Base-by-base conservation (phyloP, 768 basidiomycete genomes). In the Gelatoporia subvermispora region DNA sequence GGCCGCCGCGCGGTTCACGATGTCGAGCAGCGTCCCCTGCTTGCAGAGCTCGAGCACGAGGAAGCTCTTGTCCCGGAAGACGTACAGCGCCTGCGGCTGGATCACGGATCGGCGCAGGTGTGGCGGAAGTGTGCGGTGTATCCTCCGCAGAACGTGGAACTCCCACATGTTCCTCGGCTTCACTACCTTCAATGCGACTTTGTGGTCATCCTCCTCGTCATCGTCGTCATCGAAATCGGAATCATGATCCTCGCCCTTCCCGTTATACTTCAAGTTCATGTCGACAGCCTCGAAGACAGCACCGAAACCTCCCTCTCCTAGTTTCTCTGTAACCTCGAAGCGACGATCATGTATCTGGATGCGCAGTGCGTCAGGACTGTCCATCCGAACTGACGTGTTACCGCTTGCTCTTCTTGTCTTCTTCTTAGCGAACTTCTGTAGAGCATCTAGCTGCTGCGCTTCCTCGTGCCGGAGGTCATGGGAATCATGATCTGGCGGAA, bases 261-360 rank as follows among this genome's bases (percentile, higher is more conserved):
- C 79, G 74, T 10, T 76, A 67, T 17, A 56, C 57, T 22, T 45
- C 49, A 43, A 40, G 35, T 50, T 49, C 60, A 72, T 45, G 60
- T 84, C 77, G 47, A 77, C 76, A 3, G 88, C 90, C 52, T 85
- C 79, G 72, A 95, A 99, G n/a, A 99, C 96, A 3, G 86, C 79
- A 2, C 95, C 96, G 58, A 95, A 99, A 0, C 94, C 92, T 4
- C 96, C 96, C 68, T 99, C 96, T 16, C 96, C 96, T 20, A 99
- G 75, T 65, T 98, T 99, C 52, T 87, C 87, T 3, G 75, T 69
- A 3, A 97, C 81, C 45, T 77, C 77, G 60, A 88, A 92, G 45
- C 71, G 71, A 49, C 76, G 78, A 3, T 75, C 84, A 39, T 74
- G 74, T n/a, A 97, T 69, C 16, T 68, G 69, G 36, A 98, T 62